These are phyloP conservation scores for Trichoderma atroviride DNA, from an alignment of 2,329 filamentous ascomycete genomes.

Conservation along the genomic window DNA sequence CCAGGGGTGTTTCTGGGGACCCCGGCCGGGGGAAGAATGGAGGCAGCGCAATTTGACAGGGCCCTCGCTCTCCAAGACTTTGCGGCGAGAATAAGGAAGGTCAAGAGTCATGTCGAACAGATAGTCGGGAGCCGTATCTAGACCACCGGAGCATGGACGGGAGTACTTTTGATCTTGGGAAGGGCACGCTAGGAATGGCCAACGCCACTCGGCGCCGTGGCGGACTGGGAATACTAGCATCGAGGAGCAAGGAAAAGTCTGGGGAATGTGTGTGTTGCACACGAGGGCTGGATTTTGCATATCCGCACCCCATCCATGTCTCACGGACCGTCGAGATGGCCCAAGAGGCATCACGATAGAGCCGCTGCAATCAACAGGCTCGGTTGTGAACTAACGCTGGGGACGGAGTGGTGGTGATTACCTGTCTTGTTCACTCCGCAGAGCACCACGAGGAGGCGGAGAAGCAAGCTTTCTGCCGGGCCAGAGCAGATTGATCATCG, in stretches of 20 bases:
- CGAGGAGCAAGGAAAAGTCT: slow-evolving; percentile 1
- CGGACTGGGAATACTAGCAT: background rate
- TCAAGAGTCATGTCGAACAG: slow-evolving; percentile 13
- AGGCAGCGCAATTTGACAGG: slow-evolving; percentile 15
- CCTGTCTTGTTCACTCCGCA: background rate
- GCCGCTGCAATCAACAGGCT: slow-evolving; percentile 1
- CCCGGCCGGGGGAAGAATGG: slow-evolving; percentile 24
- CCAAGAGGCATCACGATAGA: slow-evolving; percentile 14
- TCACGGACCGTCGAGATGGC: slow-evolving; percentile 20
- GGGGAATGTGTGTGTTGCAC: slow-evolving; percentile 17
- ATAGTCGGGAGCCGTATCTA: background rate
- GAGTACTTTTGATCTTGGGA: background rate
- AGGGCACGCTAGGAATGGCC: slow-evolving; percentile 13
- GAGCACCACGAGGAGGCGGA: background rate
- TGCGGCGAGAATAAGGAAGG: slow-evolving; percentile 23
- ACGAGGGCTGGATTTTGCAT: slow-evolving; percentile 1
- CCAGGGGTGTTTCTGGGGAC: slow-evolving; percentile 28
- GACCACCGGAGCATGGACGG: background rate
- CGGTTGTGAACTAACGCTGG: background rate
- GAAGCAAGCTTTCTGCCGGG: background rate
- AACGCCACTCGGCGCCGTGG: background rate
- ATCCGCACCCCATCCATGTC: slow-evolving; percentile 20
- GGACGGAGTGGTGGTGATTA: background rate
- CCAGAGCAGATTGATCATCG: slow-evolving; percentile 4
- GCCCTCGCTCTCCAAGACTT: slow-evolving; percentile 12